Base-by-base conservation (phyloP, 257 asterid genomes). In the Agastache rugosa region DNA sequence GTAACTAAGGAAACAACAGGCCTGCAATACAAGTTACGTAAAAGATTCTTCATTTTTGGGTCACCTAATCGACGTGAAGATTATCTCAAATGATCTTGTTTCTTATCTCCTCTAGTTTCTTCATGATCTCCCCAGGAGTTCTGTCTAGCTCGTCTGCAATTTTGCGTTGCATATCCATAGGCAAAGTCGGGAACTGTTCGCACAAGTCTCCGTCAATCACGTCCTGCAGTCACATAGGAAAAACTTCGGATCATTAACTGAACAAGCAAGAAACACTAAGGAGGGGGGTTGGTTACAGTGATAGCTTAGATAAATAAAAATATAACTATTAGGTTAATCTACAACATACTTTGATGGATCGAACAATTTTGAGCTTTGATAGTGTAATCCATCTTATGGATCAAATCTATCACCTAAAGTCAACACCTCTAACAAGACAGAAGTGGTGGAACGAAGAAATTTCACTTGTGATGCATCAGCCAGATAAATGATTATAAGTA, bases 191-290 rank as follows among this genome's bases (percentile, higher is more conserved):
- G 67, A 90, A 95, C 73, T 95, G 98, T 62, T 95, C 99, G 25
- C 99, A 95, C 76, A 95, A 73, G 79, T 95, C 98, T 70, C 99
- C 99, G 76, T 95, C 98, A 37, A 94, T 90, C 67, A 94, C 99
- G 74, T 92, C 99, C 99, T 94, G 88, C 84, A 79, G 80, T 67
- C 47, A 39, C 14, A 42, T 69, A 22, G 56, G 69, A 63, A 63
- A 34, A 63, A 34, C 48, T 55, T 71, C 17, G 60, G 34, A 64
- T 75, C 74, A 75, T 35, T 48, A 76, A 12, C 69, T 27, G 8
- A 9, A 47, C 64, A 17, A 19, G 37, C 34, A 50, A 75, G 76
- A 48, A 23, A 29, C 54, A 69, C 0, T 3, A 53, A 51, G 4
- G 48, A 51, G 2, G 48, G 48, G 14, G 16, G 0, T 41, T 9